Percentiles rank a stretch among this genome's conserved stretches.
These are phyloP conservation scores for Arthrobotrys sphaeroides DNA, from an alignment of 2,329 filamentous ascomycete species.

Conservation along the genomic window DNA sequence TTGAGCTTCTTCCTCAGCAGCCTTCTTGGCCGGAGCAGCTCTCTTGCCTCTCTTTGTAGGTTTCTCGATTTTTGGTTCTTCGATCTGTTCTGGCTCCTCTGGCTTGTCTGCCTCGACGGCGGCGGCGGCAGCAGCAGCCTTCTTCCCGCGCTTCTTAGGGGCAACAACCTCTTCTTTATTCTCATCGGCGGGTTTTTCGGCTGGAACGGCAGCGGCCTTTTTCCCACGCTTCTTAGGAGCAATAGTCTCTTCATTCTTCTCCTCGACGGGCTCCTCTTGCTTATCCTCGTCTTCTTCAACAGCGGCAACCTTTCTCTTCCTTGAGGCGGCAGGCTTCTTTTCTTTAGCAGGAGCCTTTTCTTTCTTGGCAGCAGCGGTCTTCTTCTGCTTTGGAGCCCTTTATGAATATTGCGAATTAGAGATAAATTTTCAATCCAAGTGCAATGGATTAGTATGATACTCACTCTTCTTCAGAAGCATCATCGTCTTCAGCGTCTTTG, in stretches of 20 bases:
- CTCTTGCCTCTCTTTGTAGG: conserved; percentile 19
- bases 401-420: not conserved
- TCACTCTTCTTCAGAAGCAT: conserved; percentile 42
- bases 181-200: not conserved
- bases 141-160: conserved; percentile 34
- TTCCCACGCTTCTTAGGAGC: not conserved
- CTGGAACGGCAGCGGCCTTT: not conserved
- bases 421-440: not conserved
- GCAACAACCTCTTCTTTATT: not conserved
- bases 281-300: conserved; percentile 15
- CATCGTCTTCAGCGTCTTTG: conserved; percentile 13
- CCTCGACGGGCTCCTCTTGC: not conserved
- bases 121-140: conserved; percentile 7
- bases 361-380: conserved; percentile 30
- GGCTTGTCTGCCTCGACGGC: too few species aligned
- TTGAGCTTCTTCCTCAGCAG: not conserved
- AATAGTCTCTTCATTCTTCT: not conserved
- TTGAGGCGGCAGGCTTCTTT: conserved; percentile 17
- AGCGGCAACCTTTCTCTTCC: conserved; percentile 11
- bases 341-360: conserved; percentile 24
- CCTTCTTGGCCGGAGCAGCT: conserved; percentile 8
- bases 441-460: not conserved
- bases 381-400: conserved; percentile 43
- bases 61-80: too few species aligned
- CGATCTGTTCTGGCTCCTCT: conserved; percentile 1